Evolutionary conservation across 148 eudicot genomes (phyloP).

Genomic region (Silene latifolia): DNA sequence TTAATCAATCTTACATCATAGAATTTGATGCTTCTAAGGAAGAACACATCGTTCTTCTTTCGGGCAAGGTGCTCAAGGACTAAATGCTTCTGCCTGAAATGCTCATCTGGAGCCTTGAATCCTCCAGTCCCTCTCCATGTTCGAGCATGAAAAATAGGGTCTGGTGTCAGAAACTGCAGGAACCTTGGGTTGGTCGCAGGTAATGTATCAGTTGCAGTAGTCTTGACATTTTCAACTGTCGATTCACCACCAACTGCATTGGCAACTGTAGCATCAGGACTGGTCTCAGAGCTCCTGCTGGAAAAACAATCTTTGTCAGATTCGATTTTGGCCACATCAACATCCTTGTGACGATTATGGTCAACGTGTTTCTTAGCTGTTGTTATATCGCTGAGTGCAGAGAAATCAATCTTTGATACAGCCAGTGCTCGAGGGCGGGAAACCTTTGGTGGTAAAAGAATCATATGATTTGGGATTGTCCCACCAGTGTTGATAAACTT

Average conservation of each 20-base stretch:
- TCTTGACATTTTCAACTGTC: not conserved
- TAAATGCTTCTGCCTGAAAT: slow-evolving; percentile 26
- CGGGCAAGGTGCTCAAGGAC: slow-evolving; percentile 34
- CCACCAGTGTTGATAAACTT: slow-evolving; percentile 35
- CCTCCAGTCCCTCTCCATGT: slow-evolving; percentile 37
- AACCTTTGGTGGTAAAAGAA: slow-evolving; percentile 32
- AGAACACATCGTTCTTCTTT: slow-evolving; percentile 35
- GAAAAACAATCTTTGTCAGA: slow-evolving; percentile 17
- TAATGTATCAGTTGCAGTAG: not conserved
- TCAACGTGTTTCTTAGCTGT: not conserved
- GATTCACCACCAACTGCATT: slow-evolving; percentile 9
- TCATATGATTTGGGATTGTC: slow-evolving; percentile 31
- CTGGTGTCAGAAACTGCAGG: slow-evolving; percentile 35
- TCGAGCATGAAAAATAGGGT: slow-evolving; percentile 31
- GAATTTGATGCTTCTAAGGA: slow-evolving; percentile 28
- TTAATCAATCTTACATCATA: slow-evolving; percentile 23
- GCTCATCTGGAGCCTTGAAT: slow-evolving; percentile 22
- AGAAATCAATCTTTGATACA: slow-evolving; percentile 10
- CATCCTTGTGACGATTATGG: not conserved
- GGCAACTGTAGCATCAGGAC: slow-evolving; percentile 4
- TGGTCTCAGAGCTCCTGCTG: slow-evolving; percentile 12
- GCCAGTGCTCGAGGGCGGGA: slow-evolving; percentile 23
- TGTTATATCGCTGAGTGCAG: slow-evolving; percentile 1
- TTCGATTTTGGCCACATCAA: not conserved
- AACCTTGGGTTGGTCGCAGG: slow-evolving; percentile 15